Base-by-base conservation (phyloP, 306 rosid genomes). In the Begonia peltatifolia region DNA sequence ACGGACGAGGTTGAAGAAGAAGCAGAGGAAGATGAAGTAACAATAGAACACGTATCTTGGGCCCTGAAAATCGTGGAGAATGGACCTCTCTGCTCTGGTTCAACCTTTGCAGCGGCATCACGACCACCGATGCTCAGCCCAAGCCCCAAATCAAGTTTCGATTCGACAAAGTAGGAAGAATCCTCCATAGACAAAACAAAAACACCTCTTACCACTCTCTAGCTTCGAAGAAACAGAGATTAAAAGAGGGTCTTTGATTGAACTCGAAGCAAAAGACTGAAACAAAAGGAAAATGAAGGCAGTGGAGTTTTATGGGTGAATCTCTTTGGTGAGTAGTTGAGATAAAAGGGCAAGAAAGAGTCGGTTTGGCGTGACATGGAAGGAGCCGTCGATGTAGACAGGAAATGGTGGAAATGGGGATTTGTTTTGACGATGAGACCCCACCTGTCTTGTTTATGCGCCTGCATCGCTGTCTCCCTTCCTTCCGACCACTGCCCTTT, bases 141-240 rank as follows among this genome's bases (percentile, higher is more conserved):
- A 56, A 90, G 86, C 16, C 82, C 84, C 63, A 90, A 69, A 60
- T 90, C 95, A 65, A 90, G 83, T 50, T 79, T 87, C 54, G 84
- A 76, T 30, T 90, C 95, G 47, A 80, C 92, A 3, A 83, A 92
- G 72, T 64, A 67, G 0, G 88, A 85, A 44, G 97, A 86, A 41
- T 79, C 99, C 78, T 86, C 95, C 0, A 94, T 85, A 14, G 95
- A 90, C 42, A 69, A 76, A 69, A 76, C 70, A 90, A 12, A 46
- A 11, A 46, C 49, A 11, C 13, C 49, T 46, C 13, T 46, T 11
- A 46, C 13, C 15, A 12, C 13, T 11, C 49, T 46, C 13, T 14
- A 10, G 49, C 15, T 11, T 14, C 49, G n/a, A 35, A 13, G 18
- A 54, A 54, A 13, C 14, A 54, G 9, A 23, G n/a, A 35, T 18